These are phyloP conservation scores for Neurospora intermedia DNA, from an alignment of 495 filamentous ascomycete genomes.

Conservation along the genomic window DNA sequence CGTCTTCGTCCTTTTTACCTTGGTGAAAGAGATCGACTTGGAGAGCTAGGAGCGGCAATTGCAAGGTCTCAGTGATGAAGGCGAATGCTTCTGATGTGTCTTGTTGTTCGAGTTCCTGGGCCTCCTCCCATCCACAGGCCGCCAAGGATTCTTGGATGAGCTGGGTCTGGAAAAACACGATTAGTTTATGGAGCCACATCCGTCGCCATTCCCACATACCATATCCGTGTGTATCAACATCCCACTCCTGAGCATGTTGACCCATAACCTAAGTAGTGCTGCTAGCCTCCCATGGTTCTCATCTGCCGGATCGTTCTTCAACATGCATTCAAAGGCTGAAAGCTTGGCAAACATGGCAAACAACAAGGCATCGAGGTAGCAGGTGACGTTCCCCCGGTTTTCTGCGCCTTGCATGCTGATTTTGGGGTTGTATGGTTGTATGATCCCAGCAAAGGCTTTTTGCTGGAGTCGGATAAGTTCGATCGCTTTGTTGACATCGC, in stretches of 20 bases:
- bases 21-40: conserved; percentile 94
- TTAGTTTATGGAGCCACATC: conserved; percentile 19
- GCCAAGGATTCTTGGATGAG: conserved; percentile 72
- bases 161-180: conserved; percentile 47
- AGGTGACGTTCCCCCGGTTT: conserved; percentile 78
- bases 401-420: conserved; percentile 73
- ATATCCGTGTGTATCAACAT: conserved; percentile 78
- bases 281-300: conserved; percentile 63
- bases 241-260: conserved; percentile 80
- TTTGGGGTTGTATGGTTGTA: conserved; percentile 58
- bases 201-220: conserved; percentile 38
- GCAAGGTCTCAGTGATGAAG: conserved; percentile 81
- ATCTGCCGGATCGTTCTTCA: conserved; percentile 49
- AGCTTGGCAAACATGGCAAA: conserved; percentile 94
- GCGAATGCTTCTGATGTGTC: conserved; percentile 92
- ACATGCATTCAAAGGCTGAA: conserved; percentile 82
- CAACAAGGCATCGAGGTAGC: conserved; percentile 83
- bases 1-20: conserved; percentile 71
- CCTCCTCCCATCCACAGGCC: conserved; percentile 88
- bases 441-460: conserved; percentile 69
- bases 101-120: conserved; percentile 64
- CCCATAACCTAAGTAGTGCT: conserved; percentile 72
- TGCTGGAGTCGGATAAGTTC: conserved; percentile 65
- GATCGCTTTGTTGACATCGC: conserved; percentile 63
- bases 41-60: conserved; percentile 78